Conservation (phyloP, 495 filamentous ascomycete species). For the Neurospora discreta region DNA sequence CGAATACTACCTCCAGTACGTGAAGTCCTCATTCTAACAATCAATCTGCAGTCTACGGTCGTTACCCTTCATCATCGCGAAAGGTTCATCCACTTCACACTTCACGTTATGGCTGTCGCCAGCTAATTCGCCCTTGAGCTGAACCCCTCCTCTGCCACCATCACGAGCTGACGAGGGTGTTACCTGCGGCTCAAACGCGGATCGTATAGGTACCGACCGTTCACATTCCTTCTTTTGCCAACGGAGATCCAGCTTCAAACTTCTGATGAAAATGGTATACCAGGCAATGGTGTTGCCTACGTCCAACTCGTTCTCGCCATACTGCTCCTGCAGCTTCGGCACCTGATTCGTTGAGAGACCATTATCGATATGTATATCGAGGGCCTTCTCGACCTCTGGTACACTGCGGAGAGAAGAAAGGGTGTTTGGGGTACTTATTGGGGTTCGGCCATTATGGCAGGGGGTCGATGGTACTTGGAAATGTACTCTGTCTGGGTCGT, state of each 20-base stretch:
- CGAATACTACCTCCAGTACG: no score
- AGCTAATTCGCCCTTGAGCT: neutral
- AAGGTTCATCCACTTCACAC: neutral
- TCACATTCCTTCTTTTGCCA: neutral
- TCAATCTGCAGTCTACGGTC: neutral
- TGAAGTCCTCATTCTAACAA: neutral
- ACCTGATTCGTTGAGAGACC: constrained; percentile 45
- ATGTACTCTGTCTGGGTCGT: neutral
- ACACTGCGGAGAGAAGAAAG: constrained; percentile 33
- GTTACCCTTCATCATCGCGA: neutral
- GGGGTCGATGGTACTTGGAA: neutral
- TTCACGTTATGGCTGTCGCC: neutral
- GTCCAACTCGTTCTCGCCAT: constrained; percentile 53
- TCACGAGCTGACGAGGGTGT: neutral
- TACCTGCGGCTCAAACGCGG: neutral
- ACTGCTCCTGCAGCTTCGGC: constrained; percentile 34
- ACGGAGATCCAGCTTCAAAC: neutral
- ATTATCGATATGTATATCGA: constrained; percentile 45
- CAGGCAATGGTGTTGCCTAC: constrained; percentile 47
- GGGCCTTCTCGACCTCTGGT: constrained; percentile 39
- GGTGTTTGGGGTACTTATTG: constrained; percentile 35
- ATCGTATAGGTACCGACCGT: neutral
- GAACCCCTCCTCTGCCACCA: neutral
- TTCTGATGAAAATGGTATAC: constrained; percentile 53
- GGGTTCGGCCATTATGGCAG: constrained; percentile 25